Base-by-base conservation (phyloP, 2,329 filamentous ascomycete species). In the Rhinocladiella similis region DNA sequence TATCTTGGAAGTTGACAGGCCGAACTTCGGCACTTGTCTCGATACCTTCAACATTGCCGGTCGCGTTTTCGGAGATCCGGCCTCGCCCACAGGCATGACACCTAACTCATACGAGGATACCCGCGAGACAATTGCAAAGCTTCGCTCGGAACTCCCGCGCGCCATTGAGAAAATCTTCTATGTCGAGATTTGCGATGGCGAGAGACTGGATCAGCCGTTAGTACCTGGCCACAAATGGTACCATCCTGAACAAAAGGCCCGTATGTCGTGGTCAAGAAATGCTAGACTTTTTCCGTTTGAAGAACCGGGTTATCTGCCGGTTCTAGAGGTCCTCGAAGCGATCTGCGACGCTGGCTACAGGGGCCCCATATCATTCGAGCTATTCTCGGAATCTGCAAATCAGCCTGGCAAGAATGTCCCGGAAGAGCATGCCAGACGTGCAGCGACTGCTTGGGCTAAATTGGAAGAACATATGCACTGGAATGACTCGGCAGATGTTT, bases 181-280 rank as follows among this genome's bases (percentile, higher is more conserved):
- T 65, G 77, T 93, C 1, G 90, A 93, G 67, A 79, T 92, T 6
- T 88, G 89, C 4, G 89, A 93, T 66, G 89, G 84, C 1, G 87
- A 90, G 68, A 76, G 80, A 3, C 76, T 91, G 3, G 65, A 70
- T 0, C 65, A 73, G 10, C 88, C 88, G 0, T 70, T 92, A 7
- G 64, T 79, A 2, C 67, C 77, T 18, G 78, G 76, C 1, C 86
- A 90, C 67, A 68, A 75, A 5, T 87, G 82, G 65, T 81, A 87
- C 72, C 74, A 81, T 7, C 69, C 77, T 0, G 78, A 76, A 3
- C 86, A 88, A 69, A 80, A 80, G 14, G 67, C 81, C 1, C 74
- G 86, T 3, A 92, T 93, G 89, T 89, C 81, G 66, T 93, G 89
- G 89, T 89, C 83, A 36, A 75, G 89, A 16, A 91, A 91, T 68